phyloP scores from a whole-genome alignment of 768 basidiomycete species.

The Boletus vinaceobasis region DNA sequence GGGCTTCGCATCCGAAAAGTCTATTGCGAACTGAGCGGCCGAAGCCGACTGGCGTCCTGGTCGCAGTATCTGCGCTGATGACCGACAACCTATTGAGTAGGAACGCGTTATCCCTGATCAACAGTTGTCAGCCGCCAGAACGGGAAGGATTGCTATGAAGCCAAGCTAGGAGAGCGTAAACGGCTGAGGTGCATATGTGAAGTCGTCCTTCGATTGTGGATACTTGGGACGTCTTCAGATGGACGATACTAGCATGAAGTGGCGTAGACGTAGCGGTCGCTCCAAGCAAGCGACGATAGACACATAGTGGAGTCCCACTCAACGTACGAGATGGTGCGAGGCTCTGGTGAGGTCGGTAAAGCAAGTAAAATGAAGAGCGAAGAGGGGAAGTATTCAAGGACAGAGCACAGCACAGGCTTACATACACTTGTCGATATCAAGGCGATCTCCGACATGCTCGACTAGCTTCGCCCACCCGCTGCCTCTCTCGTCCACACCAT shows the following conservation, averaged over 20 bases:
- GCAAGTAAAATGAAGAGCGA: not conserved
- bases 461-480: not conserved
- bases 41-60: not conserved
- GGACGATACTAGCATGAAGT: not conserved
- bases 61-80: not conserved
- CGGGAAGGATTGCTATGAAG: not conserved
- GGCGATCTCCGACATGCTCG: constrained; percentile 21
- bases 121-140: not conserved
- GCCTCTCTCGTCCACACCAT: constrained; percentile 2
- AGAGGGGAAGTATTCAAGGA: not conserved
- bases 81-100: not conserved
- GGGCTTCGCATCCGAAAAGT: not conserved
- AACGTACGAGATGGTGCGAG: not conserved
- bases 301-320: not conserved
- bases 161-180: not conserved
- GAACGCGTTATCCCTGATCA: not conserved
- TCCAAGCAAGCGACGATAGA: constrained; percentile 1
- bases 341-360: not conserved
- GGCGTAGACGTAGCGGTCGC: not conserved
- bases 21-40: not conserved
- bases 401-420: constrained; percentile 22
- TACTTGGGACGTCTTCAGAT: not conserved
- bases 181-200: not conserved
- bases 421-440: constrained; percentile 31
- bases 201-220: not conserved